Evolutionary conservation across 495 filamentous ascomycete species (phyloP).

Genomic region (Sordaria brevicollis): DNA sequence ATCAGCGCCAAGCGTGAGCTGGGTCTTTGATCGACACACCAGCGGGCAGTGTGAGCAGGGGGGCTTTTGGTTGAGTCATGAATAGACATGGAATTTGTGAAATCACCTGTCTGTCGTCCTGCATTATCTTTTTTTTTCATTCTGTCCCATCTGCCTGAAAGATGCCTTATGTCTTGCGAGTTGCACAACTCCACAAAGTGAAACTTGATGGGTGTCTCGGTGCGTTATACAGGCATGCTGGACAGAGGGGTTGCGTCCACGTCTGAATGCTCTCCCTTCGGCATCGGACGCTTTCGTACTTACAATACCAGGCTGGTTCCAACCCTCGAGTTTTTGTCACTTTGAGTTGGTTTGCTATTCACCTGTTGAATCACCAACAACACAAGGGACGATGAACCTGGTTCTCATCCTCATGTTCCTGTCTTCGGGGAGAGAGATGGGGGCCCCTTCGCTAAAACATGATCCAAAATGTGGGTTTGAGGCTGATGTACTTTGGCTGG

Average conservation of each 20-base stretch:
- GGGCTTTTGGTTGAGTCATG: neutral
- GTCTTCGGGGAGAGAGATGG: constrained; percentile 3
- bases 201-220: neutral
- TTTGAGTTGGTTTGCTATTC: neutral
- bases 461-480: constrained; percentile 8
- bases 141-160: neutral
- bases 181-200: neutral
- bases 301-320: neutral
- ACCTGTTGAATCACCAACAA: neutral
- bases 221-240: neutral
- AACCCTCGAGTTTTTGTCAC: neutral
- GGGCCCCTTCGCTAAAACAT: neutral
- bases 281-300: neutral
- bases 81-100: neutral
- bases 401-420: constrained; percentile 7
- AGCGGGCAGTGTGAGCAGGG: neutral
- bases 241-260: neutral
- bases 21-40: neutral
- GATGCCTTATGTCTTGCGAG: neutral
- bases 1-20: neutral
- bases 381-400: neutral
- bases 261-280: neutral
- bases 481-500: constrained; percentile 9
- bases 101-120: neutral
- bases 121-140: neutral